Evolutionary conservation across 2,329 filamentous ascomycete species (phyloP).

Genomic region (Diaporthe citri): DNA sequence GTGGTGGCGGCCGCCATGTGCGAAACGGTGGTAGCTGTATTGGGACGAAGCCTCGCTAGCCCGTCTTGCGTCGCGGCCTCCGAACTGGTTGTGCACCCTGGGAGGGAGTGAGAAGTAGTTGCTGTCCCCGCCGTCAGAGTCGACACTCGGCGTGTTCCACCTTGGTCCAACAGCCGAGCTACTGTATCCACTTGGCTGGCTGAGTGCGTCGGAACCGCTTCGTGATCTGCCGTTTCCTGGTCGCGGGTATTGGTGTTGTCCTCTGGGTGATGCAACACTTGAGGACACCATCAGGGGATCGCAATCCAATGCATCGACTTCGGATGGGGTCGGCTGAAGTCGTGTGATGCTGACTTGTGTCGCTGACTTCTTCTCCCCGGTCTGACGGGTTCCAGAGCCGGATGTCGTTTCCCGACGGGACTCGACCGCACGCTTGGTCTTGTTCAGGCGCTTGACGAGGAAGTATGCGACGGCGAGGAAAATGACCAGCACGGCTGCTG

Average conservation of each 20-base stretch:
- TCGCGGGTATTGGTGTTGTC: constrained; percentile 38
- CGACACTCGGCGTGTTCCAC: constrained; percentile 46
- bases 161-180: constrained; percentile 32
- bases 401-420: constrained; percentile 50
- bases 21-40: constrained; percentile 44
- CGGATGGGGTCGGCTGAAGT: constrained; percentile 55
- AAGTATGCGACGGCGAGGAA: constrained; percentile 61
- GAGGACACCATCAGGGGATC: constrained; percentile 53
- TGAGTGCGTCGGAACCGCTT: constrained; percentile 41
- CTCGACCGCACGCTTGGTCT: constrained; percentile 56
- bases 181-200: constrained; percentile 40
- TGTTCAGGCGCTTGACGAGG: constrained; percentile 64
- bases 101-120: constrained; percentile 44
- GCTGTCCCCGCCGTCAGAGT: constrained; percentile 43
- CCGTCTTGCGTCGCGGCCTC: constrained; percentile 41
- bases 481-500: constrained; percentile 60
- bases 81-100: constrained; percentile 41
- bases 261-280: constrained; percentile 44
- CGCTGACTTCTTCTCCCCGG: constrained; percentile 47
- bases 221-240: constrained; percentile 40
- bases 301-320: constrained; percentile 57
- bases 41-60: constrained; percentile 54
- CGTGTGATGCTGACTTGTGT: constrained; percentile 46
- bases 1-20: constrained; percentile 46
- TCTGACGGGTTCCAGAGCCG: constrained; percentile 47